Evolutionary conservation across 225 moss, liverwort and hornwort species (phyloP), one percentile per base, ranked within the genome.

Genomic region (Asterella californica): DNA sequence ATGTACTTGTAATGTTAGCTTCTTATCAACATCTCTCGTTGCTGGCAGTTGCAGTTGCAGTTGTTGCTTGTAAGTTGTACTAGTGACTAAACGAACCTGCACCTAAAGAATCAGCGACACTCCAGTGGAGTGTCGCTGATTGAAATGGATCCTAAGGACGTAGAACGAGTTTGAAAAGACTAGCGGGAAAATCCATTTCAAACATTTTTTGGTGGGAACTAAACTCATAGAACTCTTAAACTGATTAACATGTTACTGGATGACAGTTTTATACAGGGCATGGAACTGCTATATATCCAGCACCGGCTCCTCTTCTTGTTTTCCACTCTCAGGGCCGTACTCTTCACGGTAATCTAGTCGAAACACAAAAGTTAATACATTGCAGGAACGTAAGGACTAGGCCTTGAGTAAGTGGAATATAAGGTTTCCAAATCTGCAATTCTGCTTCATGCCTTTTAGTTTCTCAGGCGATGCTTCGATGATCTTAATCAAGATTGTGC

Each of bases 251-350:
- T 46, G 21, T 80, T 76, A n/a, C 61, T 79, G 69, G 36, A 77
- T 84, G 38, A 77, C 79, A 87, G 87, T 87, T 84, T 68, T 87
- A 81, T 76, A 49, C 79, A 34, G 82, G 82, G 73, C 87, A 84
- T 76, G 84, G 73, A 66, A 52, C 87, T 47, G 81, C 83, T 62
- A 65, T 84, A 52, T 87, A 81, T 75, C 72, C 87, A 37, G 79
- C 84, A 72, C 81, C 87, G 50, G 72, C 87, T 52, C 79, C 81
- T 38, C 82, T 83, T 78, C 80, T 87, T 72, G 79, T 87, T 74
- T 87, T 84, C 53, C 84, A 87, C 64, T 50, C 83, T 66, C 83
- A 87, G 57, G 79, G 82, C 76, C 87, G 79, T 33, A 46, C 78
- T 45, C 65, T 78, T 19, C 78, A 78, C 32, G 78, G 78, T 78